These are phyloP conservation scores for Simplicillium sp. DNA, from an alignment of 2,329 filamentous ascomycete genomes.

Conservation along the genomic window DNA sequence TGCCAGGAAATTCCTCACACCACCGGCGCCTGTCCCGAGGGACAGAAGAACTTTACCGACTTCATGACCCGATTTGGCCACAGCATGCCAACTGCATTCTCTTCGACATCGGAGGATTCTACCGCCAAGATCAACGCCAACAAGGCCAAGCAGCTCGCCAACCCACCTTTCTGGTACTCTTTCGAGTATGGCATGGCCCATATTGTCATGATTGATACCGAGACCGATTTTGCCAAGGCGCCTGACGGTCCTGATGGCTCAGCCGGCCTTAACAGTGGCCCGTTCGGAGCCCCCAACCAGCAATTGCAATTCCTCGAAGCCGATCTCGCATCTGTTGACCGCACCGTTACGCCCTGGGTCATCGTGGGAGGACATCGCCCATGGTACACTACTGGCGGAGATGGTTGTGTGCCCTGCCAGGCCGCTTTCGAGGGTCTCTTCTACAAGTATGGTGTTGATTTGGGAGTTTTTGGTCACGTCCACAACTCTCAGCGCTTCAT, in stretches of 20 bases:
- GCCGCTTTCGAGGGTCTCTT: conserved; percentile 42
- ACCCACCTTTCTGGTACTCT: conserved; percentile 14
- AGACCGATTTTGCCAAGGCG: conserved; percentile 19
- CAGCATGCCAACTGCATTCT: conserved; percentile 41
- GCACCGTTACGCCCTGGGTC: conserved; percentile 38
- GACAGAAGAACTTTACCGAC: conserved; percentile 52
- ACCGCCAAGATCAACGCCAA: conserved; percentile 32
- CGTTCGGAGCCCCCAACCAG: conserved; percentile 37
- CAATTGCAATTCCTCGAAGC: conserved; percentile 45
- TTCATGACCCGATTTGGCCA: conserved; percentile 45
- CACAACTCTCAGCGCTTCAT: conserved; percentile 48
- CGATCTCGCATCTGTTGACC: conserved; percentile 47
- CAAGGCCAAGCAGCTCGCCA: conserved; percentile 21
- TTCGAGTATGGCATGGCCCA: conserved; percentile 20
- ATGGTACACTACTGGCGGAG: conserved; percentile 33
- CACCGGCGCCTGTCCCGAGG: conserved; percentile 31
- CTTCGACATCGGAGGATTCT: conserved; percentile 33
- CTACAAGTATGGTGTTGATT: conserved; percentile 47
- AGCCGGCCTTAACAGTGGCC: conserved; percentile 30
- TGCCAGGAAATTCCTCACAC: conserved; percentile 29
- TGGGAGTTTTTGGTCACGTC: conserved; percentile 47
- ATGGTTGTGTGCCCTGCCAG: conserved; percentile 35
- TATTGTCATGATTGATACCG: conserved; percentile 23
- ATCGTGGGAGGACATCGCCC: conserved; percentile 29
- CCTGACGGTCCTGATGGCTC: conserved; percentile 14